Evolutionary conservation across 2,329 filamentous ascomycete genomes (phyloP).

Genomic region (Calonectria pteridis): DNA sequence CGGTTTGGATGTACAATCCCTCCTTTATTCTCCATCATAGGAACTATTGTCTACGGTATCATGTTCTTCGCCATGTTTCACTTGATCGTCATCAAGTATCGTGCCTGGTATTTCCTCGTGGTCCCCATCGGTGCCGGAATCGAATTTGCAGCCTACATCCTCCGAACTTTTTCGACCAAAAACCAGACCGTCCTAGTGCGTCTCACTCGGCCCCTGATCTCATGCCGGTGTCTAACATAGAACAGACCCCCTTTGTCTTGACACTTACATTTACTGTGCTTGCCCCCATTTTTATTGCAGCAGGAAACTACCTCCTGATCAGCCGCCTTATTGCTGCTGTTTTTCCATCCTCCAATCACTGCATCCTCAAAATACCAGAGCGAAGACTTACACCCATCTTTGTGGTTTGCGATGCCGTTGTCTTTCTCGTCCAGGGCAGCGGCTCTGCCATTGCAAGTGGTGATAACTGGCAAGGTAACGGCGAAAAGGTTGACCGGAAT

Average conservation of each 20-base stretch:
- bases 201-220: neutral
- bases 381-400: slow-evolving; percentile 59
- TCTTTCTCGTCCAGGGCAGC: slow-evolving; percentile 58
- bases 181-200: slow-evolving; percentile 50
- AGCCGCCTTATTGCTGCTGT: slow-evolving; percentile 58
- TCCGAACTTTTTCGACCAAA: slow-evolving; percentile 53
- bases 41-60: slow-evolving; percentile 55
- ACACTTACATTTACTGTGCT: slow-evolving; percentile 59
- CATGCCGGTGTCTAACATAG: neutral
- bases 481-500: slow-evolving; percentile 53
- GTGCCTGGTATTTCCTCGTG: slow-evolving; percentile 57
- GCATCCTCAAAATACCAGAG: slow-evolving; percentile 52
- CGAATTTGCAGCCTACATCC: slow-evolving; percentile 57
- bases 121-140: slow-evolving; percentile 56
- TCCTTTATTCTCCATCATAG: slow-evolving; percentile 57
- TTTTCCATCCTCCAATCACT: slow-evolving; percentile 49
- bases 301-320: slow-evolving; percentile 64
- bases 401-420: slow-evolving; percentile 58
- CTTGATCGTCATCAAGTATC: slow-evolving; percentile 56
- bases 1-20: slow-evolving; percentile 60
- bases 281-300: slow-evolving; percentile 62
- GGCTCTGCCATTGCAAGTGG: slow-evolving; percentile 59
- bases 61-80: slow-evolving; percentile 54
- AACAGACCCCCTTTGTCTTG: slow-evolving; percentile 52
- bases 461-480: slow-evolving; percentile 56